Evolutionary conservation across 306 rosid species (phyloP), one percentile per base, ranked within the genome.

Genomic region (Argentina anserina): DNA sequence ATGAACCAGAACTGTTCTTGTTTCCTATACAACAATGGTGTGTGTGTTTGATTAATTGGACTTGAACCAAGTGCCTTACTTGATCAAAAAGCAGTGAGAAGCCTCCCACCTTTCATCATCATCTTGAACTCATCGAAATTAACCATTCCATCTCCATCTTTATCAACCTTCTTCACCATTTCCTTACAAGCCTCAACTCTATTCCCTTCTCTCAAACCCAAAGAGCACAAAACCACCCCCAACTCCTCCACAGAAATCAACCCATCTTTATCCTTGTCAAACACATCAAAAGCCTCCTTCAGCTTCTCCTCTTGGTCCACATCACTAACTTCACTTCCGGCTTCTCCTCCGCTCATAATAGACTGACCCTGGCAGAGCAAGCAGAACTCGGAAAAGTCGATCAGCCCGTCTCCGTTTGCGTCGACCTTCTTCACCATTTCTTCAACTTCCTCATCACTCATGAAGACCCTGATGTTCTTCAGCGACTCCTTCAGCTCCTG

Each of bases 121-220:
- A 1, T 82, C 92, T 90, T 93, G 65, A 93, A 93, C 87, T 93
- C 98, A 0, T 83, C 68, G 59, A 90, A 93, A 79, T 93, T 87
- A 3, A 93, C 97, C 97, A 80, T 88, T 1, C 98, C 98, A 87
- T 93, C 98, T 2, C 98, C 98, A 90, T 93, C 98, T 80, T 65
- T 70, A 46, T 90, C 98, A 70, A 93, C 96, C 58, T 90, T 88
- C 82, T 15, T 83, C 52, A 90, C 89, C 97, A 93, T 93, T 76
- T 87, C 90, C 70, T 72, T 86, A 59, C 96, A 93, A 63, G 86
- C 86, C 77, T 90, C 92, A 67, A 85, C 36, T 72, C 71, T 83
- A 26, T 59, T 89, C 65, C 98, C 98, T 63, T 88, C 96, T 23
- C 76, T 87, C 66, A 91, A 81, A 4, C 97, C 97, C 79, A 91